Evolutionary conservation across 2,329 filamentous ascomycete genomes (phyloP).

Genomic region (Periconia macrospinosa): DNA sequence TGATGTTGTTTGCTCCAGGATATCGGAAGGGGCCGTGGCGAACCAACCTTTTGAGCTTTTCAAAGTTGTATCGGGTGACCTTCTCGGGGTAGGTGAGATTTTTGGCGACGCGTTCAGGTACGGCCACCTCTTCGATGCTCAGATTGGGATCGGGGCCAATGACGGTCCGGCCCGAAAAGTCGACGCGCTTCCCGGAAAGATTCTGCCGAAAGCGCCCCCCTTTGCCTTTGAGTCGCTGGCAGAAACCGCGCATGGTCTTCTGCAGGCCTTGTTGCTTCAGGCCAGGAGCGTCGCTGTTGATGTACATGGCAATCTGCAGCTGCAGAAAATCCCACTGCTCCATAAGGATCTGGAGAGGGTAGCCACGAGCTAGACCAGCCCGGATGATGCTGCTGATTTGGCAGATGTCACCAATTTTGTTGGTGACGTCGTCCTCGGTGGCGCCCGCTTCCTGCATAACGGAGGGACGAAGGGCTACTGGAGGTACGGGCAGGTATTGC

Average conservation of each 20-base stretch:
- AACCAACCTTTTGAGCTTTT: slow-evolving; percentile 75
- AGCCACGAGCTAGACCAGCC: slow-evolving; percentile 78
- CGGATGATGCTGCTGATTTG: slow-evolving; percentile 88
- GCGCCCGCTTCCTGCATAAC: slow-evolving; percentile 91
- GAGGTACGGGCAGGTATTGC: slow-evolving; percentile 93
- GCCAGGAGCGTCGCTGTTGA: slow-evolving; percentile 94
- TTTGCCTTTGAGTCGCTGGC: slow-evolving; percentile 93
- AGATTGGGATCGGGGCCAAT: slow-evolving; percentile 97
- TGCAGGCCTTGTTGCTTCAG: slow-evolving; percentile 86
- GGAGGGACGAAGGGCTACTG: slow-evolving; percentile 90
- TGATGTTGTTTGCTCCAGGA: slow-evolving; percentile 83
- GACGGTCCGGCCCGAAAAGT: slow-evolving; percentile 96
- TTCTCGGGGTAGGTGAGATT: slow-evolving; percentile 95
- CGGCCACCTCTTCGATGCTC: slow-evolving; percentile 88
- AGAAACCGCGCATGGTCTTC: slow-evolving; percentile 90
- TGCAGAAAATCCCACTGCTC: slow-evolving; percentile 98
- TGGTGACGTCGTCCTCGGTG: slow-evolving; percentile 94
- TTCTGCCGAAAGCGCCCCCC: slow-evolving; percentile 97
- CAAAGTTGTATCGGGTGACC: slow-evolving; percentile 81
- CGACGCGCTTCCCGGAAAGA: slow-evolving; percentile 94
- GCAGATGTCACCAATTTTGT: slow-evolving; percentile 95
- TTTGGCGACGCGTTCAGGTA: slow-evolving; percentile 89
- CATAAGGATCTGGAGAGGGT: slow-evolving; percentile 86
- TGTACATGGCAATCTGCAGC: slow-evolving; percentile 93
- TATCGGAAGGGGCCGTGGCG: slow-evolving; percentile 75